Evolutionary conservation across 2,329 filamentous ascomycete species (phyloP).

Genomic region (Fusarium illudens): DNA sequence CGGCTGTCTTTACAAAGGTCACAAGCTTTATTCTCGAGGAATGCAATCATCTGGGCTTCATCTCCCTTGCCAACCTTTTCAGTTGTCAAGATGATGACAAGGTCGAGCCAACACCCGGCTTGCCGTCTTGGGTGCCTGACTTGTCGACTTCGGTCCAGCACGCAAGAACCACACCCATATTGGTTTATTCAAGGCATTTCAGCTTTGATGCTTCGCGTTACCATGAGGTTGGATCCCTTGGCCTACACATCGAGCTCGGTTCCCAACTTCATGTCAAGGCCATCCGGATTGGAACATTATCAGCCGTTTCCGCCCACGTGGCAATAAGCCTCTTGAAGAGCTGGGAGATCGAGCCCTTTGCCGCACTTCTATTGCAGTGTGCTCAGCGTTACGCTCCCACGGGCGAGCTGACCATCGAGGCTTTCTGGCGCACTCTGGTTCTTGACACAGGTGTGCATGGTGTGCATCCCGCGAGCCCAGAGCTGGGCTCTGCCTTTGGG

Average conservation of each 20-base stretch:
- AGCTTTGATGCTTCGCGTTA: background rate
- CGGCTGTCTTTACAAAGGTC: background rate
- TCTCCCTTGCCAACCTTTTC: background rate
- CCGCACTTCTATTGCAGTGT: background rate
- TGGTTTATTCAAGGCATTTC: background rate
- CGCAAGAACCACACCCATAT: background rate
- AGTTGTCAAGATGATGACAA: background rate
- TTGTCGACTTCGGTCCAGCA: background rate
- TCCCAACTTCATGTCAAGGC: background rate
- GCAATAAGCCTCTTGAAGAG: background rate
- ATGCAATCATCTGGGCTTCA: background rate
- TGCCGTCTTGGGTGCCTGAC: background rate
- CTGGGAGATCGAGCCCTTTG: background rate
- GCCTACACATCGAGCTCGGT: background rate
- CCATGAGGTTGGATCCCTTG: background rate
- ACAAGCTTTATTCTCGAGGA: background rate
- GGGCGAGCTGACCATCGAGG: background rate
- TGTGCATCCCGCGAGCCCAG: background rate
- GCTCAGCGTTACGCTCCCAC: background rate
- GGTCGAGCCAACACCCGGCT: background rate
- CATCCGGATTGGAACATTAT: background rate
- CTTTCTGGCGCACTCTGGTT: background rate
- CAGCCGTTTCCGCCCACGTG: background rate
- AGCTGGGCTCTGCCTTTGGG: background rate
- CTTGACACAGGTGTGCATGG: background rate